Evolutionary conservation across 108 stramenopile genomes (phyloP).

Genomic region (Stephanodiscus triporus): DNA sequence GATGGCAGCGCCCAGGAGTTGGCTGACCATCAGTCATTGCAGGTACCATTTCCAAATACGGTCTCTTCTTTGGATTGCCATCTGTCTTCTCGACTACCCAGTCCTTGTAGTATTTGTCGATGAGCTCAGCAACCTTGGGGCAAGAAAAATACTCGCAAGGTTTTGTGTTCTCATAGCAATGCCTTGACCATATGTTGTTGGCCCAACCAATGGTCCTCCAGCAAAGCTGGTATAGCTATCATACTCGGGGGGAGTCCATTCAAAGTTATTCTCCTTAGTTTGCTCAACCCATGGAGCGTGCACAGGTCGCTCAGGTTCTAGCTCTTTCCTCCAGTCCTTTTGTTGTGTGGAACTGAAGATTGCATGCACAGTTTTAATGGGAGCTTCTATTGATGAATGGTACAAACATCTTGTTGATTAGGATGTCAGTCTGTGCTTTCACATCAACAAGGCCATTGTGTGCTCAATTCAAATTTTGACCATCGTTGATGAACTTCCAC

Average conservation of each 20-base stretch:
- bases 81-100: constrained; percentile 12
- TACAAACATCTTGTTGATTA: not conserved
- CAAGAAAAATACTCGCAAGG: constrained; percentile 11
- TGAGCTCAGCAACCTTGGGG: not conserved
- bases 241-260: not conserved
- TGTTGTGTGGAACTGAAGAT: not conserved
- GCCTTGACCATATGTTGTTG: not conserved
- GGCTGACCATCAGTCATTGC: too few species aligned
- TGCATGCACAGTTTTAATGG: not conserved
- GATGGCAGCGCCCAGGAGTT: too few species aligned
- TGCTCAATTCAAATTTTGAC: constrained; percentile 8
- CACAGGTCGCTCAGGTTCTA: constrained; percentile 19
- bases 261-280: not conserved
- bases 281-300: constrained; percentile 18
- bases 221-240: too few species aligned
- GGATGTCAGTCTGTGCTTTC: constrained; percentile 3
- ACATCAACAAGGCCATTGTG: constrained; percentile 14
- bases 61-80: too few species aligned
- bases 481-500: not conserved
- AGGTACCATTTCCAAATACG: constrained; percentile 14
- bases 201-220: not conserved
- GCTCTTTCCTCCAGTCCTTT: not conserved
- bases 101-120: constrained; percentile 13
- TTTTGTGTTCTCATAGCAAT: not conserved
- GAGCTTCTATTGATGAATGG: constrained; percentile 6